These are phyloP conservation scores for Auriscalpium microsporum DNA, from an alignment of 768 basidiomycete genomes.

Conservation along the genomic window DNA sequence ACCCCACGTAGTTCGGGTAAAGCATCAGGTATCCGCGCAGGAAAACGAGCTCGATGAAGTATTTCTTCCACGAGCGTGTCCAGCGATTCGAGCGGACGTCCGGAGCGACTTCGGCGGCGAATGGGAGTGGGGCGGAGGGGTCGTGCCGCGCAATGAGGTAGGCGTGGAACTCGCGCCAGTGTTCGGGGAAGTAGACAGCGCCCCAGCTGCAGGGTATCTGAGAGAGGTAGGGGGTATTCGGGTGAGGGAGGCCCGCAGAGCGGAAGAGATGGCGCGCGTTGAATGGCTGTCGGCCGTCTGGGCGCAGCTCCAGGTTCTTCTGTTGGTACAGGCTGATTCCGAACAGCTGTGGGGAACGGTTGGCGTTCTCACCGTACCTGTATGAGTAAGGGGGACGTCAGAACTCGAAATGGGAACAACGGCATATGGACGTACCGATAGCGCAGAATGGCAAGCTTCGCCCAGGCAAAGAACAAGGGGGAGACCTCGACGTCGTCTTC, in stretches of 20 bases:
- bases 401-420: neutral
- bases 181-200: conserved; percentile 81
- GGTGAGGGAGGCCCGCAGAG: conserved; percentile 27
- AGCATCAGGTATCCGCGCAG: conserved; percentile 82
- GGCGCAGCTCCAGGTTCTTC: conserved; percentile 67
- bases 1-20: conserved; percentile 74
- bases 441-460: conserved; percentile 68
- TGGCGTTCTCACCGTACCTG: conserved; percentile 45
- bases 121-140: conserved; percentile 25
- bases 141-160: conserved; percentile 69
- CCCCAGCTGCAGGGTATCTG: conserved; percentile 91
- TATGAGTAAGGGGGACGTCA: conserved; percentile 1
- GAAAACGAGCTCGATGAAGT: conserved; percentile 80
- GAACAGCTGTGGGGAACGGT: conserved; percentile 45
- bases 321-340: conserved; percentile 85
- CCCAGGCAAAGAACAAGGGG: conserved; percentile 78
- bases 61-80: conserved; percentile 82
- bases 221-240: conserved; percentile 69
- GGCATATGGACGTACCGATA: conserved; percentile 45
- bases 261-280: conserved; percentile 55
- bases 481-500: conserved; percentile 87
- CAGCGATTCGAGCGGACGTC: conserved; percentile 73
- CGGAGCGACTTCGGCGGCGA: conserved; percentile 50
- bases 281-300: conserved; percentile 59
- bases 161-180: conserved; percentile 80